These are phyloP conservation scores for Solanum lycopersicoides DNA, from an alignment of 257 asterid species.

Conservation along the genomic window DNA sequence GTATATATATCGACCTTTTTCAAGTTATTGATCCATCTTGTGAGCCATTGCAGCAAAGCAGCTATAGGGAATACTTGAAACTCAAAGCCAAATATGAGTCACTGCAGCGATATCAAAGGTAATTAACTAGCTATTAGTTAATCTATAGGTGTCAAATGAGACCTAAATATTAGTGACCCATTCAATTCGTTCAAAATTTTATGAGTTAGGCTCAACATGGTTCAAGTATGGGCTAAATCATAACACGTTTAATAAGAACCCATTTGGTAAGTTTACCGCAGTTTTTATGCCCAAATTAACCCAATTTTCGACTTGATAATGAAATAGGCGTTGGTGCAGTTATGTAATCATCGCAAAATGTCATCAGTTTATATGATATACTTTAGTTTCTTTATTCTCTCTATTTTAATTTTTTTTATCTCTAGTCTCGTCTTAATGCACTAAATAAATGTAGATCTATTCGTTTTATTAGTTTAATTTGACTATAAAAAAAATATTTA, in stretches of 20 bases:
- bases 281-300: background rate
- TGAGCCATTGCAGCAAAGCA: conserved; percentile 47
- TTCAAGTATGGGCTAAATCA: background rate
- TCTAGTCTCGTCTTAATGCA: background rate
- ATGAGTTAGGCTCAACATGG: background rate
- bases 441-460: background rate
- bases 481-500: background rate
- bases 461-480: too few species aligned
- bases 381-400: background rate
- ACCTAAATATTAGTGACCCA: background rate
- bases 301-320: background rate
- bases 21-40: background rate
- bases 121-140: background rate
- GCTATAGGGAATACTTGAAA: conserved; percentile 77
- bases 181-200: background rate
- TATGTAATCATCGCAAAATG: background rate
- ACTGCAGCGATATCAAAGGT: conserved; percentile 87
- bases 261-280: background rate
- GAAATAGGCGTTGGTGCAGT: background rate
- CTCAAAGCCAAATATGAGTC: conserved; percentile 77
- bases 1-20: background rate
- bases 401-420: background rate
- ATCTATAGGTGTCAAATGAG: background rate
- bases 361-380: background rate
- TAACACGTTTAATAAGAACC: background rate